Evolutionary conservation across 2,329 filamentous ascomycete species (phyloP).

Genomic region (Aureobasidium lini): DNA sequence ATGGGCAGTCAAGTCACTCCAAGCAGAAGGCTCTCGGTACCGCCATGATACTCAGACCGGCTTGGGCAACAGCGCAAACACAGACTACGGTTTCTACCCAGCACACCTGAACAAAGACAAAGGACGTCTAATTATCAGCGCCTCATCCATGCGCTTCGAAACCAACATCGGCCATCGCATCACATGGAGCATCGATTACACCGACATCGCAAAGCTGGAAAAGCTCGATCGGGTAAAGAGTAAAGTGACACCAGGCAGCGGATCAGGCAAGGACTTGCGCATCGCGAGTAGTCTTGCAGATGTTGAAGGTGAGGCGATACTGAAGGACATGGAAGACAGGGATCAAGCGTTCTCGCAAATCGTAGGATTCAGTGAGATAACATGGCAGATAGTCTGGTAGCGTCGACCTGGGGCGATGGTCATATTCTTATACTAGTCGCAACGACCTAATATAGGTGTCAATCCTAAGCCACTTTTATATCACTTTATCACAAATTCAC

Average conservation of each 20-base stretch:
- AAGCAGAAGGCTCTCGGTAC: not conserved
- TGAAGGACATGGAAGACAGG: not conserved
- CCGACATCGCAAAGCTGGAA: not conserved
- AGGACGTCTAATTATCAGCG: not conserved
- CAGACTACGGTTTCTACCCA: not conserved
- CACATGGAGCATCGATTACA: not conserved
- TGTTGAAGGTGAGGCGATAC: not conserved
- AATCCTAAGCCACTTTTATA: too few relatives aligned
- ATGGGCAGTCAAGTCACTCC: not conserved
- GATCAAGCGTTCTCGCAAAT: constrained; percentile 2
- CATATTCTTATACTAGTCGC: too few relatives aligned
- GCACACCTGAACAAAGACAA: not conserved
- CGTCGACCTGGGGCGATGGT: too few relatives aligned
- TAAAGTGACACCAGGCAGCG: not conserved
- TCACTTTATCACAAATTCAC: too few relatives aligned
- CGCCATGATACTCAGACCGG: not conserved
- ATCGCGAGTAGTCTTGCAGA: not conserved
- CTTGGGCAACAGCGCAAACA: not conserved
- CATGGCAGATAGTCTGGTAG: constrained; percentile 3
- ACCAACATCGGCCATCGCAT: not conserved
- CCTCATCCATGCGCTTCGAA: not conserved
- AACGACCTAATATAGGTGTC: too few relatives aligned
- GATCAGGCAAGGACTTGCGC: not conserved
- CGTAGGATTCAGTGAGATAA: not conserved
- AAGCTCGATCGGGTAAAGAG: not conserved